A percentile compares a stretch with the other conserved stretches of the same genome.
phyloP scores from a whole-genome alignment of 805 yeast genomes.

The Kuraishia floccosa region DNA sequence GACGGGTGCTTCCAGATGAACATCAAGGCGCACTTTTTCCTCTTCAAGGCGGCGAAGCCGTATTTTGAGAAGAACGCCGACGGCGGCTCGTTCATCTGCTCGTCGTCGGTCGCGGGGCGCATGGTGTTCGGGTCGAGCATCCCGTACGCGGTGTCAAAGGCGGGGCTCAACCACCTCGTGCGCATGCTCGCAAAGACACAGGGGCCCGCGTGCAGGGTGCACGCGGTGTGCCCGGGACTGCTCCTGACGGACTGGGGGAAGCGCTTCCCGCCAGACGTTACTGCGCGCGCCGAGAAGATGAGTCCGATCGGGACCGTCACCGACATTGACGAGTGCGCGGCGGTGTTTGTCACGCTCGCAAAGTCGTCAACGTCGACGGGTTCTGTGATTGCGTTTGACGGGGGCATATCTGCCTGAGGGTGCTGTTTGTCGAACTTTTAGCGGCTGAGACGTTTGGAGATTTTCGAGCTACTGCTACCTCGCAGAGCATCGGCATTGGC shows the following conservation, averaged over 20 bases:
- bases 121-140: slow-evolving; percentile 16
- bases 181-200: slow-evolving; percentile 3
- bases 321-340: slow-evolving; percentile 16
- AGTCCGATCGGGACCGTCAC: slow-evolving; percentile 12
- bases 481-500: no score
- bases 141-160: slow-evolving; percentile 19
- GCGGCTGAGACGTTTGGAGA: no score
- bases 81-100: slow-evolving; percentile 15
- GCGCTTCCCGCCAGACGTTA: slow-evolving; percentile 9
- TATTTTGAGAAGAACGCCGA: slow-evolving; percentile 14
- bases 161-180: slow-evolving; percentile 2
- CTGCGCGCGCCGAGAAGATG: slow-evolving; percentile 6
- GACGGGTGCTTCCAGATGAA: slow-evolving; percentile 18
- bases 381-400: slow-evolving; percentile 14
- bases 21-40: slow-evolving; percentile 18
- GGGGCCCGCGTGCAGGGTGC: slow-evolving; percentile 1
- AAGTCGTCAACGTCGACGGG: slow-evolving; percentile 15
- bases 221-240: slow-evolving; percentile 3
- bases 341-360: slow-evolving; percentile 12
- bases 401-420: no score
- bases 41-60: slow-evolving; percentile 17
- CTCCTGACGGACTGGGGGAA: slow-evolving; percentile 13
- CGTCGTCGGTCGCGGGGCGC: slow-evolving; percentile 19
- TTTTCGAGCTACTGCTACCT: no score
- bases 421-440: no score